Evolutionary conservation across 176 grass and related monocot species (phyloP).

Genomic region (Leersia perrieri): DNA sequence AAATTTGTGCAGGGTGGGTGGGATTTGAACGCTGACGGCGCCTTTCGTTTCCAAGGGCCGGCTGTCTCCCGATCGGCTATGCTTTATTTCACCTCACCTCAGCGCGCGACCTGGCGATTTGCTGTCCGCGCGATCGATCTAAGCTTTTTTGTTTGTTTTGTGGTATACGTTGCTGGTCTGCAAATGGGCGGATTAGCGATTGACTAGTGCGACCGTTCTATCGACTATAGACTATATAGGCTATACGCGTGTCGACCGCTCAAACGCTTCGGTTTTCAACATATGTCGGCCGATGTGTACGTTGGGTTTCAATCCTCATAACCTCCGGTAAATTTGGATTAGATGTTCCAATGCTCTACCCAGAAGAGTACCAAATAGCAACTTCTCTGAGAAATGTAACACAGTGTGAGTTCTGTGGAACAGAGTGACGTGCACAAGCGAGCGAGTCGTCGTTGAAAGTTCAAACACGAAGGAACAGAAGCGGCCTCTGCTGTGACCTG

Average conservation of each 20-base stretch:
- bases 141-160: background rate
- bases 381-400: background rate
- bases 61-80: constrained; percentile 5
- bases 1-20: background rate
- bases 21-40: constrained; percentile 22
- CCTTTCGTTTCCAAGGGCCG: background rate
- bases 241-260: constrained; percentile 5
- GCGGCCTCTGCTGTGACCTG: too few species aligned
- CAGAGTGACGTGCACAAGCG: background rate
- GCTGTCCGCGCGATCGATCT: constrained; percentile 13
- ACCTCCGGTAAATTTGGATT: background rate
- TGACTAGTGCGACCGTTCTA: background rate
- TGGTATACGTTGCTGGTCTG: background rate
- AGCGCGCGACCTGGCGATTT: constrained; percentile 19
- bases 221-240: background rate
- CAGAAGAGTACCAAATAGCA: background rate
- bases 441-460: background rate
- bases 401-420: background rate
- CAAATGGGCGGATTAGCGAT: background rate
- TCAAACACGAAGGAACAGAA: background rate
- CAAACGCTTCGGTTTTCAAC: background rate
- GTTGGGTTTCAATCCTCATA: background rate
- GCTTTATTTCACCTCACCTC: constrained; percentile 36
- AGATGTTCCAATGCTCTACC: background rate
- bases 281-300: background rate